Evolutionary conservation across 108 stramenopile species (phyloP), one percentile per base, ranked within the genome.

Genomic region (Cylindrotheca closterium): DNA sequence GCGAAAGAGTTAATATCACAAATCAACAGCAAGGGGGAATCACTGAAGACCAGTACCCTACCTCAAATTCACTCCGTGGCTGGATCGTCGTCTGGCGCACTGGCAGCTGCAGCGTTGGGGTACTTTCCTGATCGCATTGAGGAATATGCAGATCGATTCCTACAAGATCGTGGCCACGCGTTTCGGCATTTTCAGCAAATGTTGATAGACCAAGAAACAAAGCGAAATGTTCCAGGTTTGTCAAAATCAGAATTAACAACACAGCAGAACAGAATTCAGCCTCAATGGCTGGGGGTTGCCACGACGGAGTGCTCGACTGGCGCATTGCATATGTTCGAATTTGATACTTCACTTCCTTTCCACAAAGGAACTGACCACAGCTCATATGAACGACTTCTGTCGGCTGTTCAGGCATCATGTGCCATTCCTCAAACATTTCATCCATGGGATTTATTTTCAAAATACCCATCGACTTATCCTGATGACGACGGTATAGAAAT

Each of bases 41-140:
- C 46, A 26, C 0, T 7, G 29, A 12, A 4, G 0, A 15, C 26
- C 17, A 22, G 10, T 10, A 37, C 1, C 19, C 48, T 8, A 50
- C 49, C 58, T 28, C 47, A 55, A 10, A 77, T 82, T 45, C 17
- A 60, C 55, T 52, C 67, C 3, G 66, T 81, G 8, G 69, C 78
- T 19, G 80, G 84, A 17, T 85, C 84, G 22, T 76, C 80, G 64
- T 72, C 80, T 10, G 84, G 84, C 42, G 74, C 84, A 3, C 77
- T 85, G 24, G 80, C 75, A 10, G 80, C 84, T n/a, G 71, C 80
- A 8, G 52, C 71, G 18, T 30, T 77, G 24, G 50, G 59, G 15
- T 51, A 49, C 17, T 60, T 79, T 3, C 73, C 82, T 3, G 58
- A 81, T 25, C 68, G 75, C 23, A 58, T 85, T 18, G 62, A 79